Evolutionary conservation across 257 asterid species (phyloP), one percentile per base, ranked within the genome.

Genomic region (Salvia hispanica): DNA sequence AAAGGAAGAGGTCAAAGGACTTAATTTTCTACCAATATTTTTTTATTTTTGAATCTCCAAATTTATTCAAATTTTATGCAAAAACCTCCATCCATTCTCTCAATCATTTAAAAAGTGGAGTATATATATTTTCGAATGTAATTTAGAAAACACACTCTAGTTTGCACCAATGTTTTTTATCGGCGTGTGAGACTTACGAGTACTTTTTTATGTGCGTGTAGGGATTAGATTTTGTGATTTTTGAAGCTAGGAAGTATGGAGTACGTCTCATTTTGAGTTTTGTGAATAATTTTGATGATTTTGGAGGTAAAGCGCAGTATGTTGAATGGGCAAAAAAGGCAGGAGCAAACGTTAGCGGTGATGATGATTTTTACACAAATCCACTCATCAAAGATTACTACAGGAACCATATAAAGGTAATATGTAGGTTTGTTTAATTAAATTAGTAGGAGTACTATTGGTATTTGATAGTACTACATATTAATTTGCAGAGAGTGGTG

Each of bases 291-390:
- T 89, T 77, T 68, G 75, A 83, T 0, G 95, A 89, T 60, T 86
- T 75, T 11, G 96, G 95, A 4, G 96, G 96, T 1, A 76, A 56
- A 44, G 15, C 76, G 0, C 87, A 86, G 43, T 89, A 89, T 59
- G 85, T 45, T 6, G 44, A 79, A 40, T 89, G 96, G 96, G 96
- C 85, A 8, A 71, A 60, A 64, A 79, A 71, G 57, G 84, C 90
- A n/a, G 97, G 95, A 45, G 80, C 36, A 0, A 69, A 64, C 2
- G 50, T 86, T 4, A 68, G 46, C 3, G 58, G 76, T 0, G 95
- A 88, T 12, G 97, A 88, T 28, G 95, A 88, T 65, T 90, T 90
- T 74, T 90, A 86, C 71, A 91, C 96, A 2, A 74, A 91, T 76
- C 77, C 86, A 0, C 55, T 79, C 15, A 46, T 78, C 51, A 91